Base-by-base conservation (phyloP, 257 asterid species). In the Eucommia ulmoides region DNA sequence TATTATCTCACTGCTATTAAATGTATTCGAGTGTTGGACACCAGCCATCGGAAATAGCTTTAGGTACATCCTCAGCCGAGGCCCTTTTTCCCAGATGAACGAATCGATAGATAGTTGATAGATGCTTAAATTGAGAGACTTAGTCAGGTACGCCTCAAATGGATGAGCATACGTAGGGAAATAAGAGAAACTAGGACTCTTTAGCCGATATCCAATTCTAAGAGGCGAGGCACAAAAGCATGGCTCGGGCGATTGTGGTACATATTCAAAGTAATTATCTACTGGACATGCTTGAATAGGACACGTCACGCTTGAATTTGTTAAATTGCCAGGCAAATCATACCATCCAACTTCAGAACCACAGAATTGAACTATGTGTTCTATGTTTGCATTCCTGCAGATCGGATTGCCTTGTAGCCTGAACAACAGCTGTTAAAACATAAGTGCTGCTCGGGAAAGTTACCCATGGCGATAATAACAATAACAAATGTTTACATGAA, bases 221-320 rank as follows among this genome's bases (percentile, higher is more conserved):
- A 74, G 51, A 19, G 80, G 80, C 45, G 80, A 63, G 24, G 80
- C 74, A 60, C 80, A 74, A 50, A 66, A 74, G 77, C 80, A 74
- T 14, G 64, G 62, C 51, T 47, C 16, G 35, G 80, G 74, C 53
- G 74, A 63, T 20, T 49, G 68, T 11, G 69, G 66, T 24, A 60
- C 77, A 64, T 63, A 69, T 63, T 74, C 80, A 20, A 51, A 74
- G 50, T 66, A 59, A 51, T 65, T 63, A 51, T 65, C 74, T n/a
- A 53, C 53, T 0, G 77, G 80, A 52, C 80, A 74, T 52, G 65
- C 66, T 35, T 55, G 61, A 35, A 56, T 42, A 47, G 72, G 72
- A 60, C 77, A 74, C 44, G 33, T 26, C 41, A 12, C 41, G 3
- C 12, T 50, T 23, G 57, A 45, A 23, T 63, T 59, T 52, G 65